Evolutionary conservation across 306 rosid species (phyloP), one percentile per base, ranked within the genome.

Genomic region (Cajanus cajan): DNA sequence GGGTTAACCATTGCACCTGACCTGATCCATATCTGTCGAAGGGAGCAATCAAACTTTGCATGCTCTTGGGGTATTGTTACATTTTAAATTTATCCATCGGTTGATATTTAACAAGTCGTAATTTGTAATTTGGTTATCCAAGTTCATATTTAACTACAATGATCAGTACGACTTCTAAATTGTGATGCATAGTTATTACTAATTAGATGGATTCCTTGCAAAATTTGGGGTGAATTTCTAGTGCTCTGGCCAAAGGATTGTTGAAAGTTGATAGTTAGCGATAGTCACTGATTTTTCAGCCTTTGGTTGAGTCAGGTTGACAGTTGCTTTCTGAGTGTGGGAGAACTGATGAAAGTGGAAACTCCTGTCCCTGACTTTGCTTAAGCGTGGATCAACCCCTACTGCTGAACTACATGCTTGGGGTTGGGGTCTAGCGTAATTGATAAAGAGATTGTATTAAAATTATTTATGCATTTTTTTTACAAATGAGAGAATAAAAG

Each of bases 161-260:
- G 41, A 48, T 44, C 14, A 36, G 14, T 10, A 65, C 51, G 72
- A 34, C 28, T 48, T 28, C 31, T 28, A 28, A 3, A 28, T 28
- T 64, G 33, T n/a, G 24, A 51, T 66, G 22, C 67, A 21, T 47
- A 64, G 18, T 6, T 1, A 28, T 28, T 3, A 28, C n/a, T 28
- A 40, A 24, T 28, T 55, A 24, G 28, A 39, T 39, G 34, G 51
- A 43, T 41, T 68, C 33, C 54, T 24, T 47, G 40, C 21, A 8
- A 21, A 25, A 37, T 44, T 40, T 51, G 69, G 59, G 68, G 25
- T 54, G 65, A 52, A 41, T 51, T 62, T 41, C 8, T 64, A n/a
- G 64, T 78, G 50, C 59, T 41, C 19, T 65, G 79, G 87, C 81
- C 78, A 83, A 89, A 78, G 61, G 84, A 76, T 55, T 71, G 75